phyloP scores from a whole-genome alignment of 148 eudicot species.

The Diospyros lotus region DNA sequence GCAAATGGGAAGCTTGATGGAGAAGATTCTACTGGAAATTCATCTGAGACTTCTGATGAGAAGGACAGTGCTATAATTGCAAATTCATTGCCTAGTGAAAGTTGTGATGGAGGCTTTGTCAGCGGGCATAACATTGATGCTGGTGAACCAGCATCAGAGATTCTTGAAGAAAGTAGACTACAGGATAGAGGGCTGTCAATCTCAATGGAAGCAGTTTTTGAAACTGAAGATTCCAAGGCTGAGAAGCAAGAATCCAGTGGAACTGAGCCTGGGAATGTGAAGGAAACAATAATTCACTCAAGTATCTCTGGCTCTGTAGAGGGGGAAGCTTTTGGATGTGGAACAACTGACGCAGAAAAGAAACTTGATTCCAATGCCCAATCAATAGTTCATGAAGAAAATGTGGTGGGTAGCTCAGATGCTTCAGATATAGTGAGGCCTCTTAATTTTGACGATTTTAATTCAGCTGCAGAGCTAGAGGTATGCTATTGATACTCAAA shows the following conservation, averaged over 20 bases:
- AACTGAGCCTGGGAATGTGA: slow-evolving; percentile 6
- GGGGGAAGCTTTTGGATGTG: slow-evolving; percentile 14
- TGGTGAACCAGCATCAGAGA: slow-evolving; percentile 15
- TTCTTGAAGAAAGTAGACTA: slow-evolving; percentile 27
- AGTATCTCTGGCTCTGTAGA: slow-evolving; percentile 21
- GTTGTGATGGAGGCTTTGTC: slow-evolving; percentile 27
- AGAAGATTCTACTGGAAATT: slow-evolving; percentile 28
- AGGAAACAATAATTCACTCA: slow-evolving; percentile 2
- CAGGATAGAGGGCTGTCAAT: slow-evolving; percentile 11
- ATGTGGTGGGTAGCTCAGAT: slow-evolving; percentile 12
- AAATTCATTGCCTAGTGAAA: slow-evolving; percentile 21
- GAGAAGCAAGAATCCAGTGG: slow-evolving; percentile 19
- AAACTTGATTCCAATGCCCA: slow-evolving; percentile 15
- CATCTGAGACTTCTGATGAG: slow-evolving; percentile 62
- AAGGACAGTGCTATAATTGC: slow-evolving; percentile 31
- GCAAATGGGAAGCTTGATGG: slow-evolving; percentile 31
- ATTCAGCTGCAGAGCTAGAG: slow-evolving; percentile 76
- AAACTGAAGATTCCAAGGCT: slow-evolving; percentile 12
- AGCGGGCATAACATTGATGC: slow-evolving; percentile 14
- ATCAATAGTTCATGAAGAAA: slow-evolving; percentile 24
- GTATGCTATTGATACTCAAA: slow-evolving; percentile 28
- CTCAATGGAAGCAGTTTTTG: slow-evolving; percentile 17
- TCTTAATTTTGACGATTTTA: slow-evolving; percentile 52
- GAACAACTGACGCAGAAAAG: slow-evolving; percentile 28
- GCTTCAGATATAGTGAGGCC: slow-evolving; percentile 36